Base-by-base conservation (phyloP, 2,329 filamentous ascomycete genomes). In the Sporothrix schenckii region DNA sequence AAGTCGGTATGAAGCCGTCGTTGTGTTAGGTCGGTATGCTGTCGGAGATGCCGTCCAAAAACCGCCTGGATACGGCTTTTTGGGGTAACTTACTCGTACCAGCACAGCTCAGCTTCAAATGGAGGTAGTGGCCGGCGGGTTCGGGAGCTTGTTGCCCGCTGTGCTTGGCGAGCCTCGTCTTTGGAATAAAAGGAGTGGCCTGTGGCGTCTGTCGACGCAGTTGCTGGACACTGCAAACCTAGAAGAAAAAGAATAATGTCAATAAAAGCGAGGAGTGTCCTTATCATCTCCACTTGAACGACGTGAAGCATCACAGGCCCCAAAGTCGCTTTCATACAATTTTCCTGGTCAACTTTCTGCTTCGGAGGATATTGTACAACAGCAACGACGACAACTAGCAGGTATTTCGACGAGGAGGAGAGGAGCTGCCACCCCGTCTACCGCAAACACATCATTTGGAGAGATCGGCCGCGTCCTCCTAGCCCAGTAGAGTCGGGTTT, bases 401-500 rank as follows among this genome's bases (percentile, higher is more conserved):
- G 11, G 13, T 44, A 44, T 24, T 24, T 24, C 2, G 24, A 24
- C 24, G 24, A 10, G 2, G 11, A 27, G 44, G 41, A 16, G 27
- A 24, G 34, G 21, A 19, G 14, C 13, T 14, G 9, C 61, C 24
- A 34, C 39, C 54, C 6, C 2, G 58, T 16, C 21, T 14, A 24
- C 14, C 39, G 5, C 39, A 4, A 47, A 13, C 58, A 63, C 39
- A 44, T 16, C 21, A 19, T 47, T 47, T 7, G 21, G 41, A 21
- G 1, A 13, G n/a, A 16, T 61, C 21, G n/a, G 44, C 11, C 6
- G 11, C 11, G 41, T 16, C 13, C 41, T 30, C 3, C 27, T 5
- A 30, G 39, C 10, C 41, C n/a, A 47, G 6, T 11, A 34, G 44
- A 44, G n/a, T 65, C 61, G 61, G 61, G 24, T 65, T 50, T 65